Evolutionary conservation across 176 grass and related monocot genomes (phyloP).

Genomic region (Bolboschoenus planiculmis): DNA sequence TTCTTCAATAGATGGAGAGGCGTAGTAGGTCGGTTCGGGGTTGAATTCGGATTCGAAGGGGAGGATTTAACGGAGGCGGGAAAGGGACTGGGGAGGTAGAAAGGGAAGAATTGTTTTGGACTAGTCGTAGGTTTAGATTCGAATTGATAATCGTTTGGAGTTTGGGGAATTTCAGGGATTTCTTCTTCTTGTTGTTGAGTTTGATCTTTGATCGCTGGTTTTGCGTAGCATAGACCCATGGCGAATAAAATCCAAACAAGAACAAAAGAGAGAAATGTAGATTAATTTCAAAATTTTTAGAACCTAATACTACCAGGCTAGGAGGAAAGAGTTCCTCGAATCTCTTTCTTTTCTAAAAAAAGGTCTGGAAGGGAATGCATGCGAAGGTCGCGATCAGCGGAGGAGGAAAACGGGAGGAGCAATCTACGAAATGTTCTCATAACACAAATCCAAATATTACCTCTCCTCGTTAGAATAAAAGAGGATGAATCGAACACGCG

Average conservation of each 20-base stretch:
- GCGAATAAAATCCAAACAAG: constrained; percentile 15
- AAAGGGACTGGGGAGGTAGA: constrained; percentile 60
- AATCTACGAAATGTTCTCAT: too few species aligned
- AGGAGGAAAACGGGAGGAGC: too few species aligned
- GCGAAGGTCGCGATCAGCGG: background rate
- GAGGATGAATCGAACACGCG: constrained; percentile 2
- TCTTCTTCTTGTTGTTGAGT: constrained; percentile 26
- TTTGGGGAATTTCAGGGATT: constrained; percentile 21
- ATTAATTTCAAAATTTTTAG: constrained; percentile 20
- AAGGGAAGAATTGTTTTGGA: constrained; percentile 55
- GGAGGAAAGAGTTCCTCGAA: constrained; percentile 18
- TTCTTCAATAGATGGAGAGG: constrained; percentile 35
- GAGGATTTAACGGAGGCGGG: constrained; percentile 48
- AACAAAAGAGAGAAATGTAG: constrained; percentile 6
- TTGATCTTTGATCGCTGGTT: constrained; percentile 27
- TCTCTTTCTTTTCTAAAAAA: background rate
- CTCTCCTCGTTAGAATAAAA: too few species aligned
- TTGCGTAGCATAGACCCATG: constrained; percentile 74
- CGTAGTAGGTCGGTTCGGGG: constrained; percentile 30
- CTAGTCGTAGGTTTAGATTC: constrained; percentile 28
- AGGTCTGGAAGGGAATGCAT: constrained; percentile 11
- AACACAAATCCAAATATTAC: too few species aligned
- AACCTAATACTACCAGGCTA: constrained; percentile 17
- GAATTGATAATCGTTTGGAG: background rate
- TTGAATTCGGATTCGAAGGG: constrained; percentile 37